These are phyloP conservation scores for Mycena sp. DNA, from an alignment of 1,284 basidiomycete species.

Conservation along the genomic window DNA sequence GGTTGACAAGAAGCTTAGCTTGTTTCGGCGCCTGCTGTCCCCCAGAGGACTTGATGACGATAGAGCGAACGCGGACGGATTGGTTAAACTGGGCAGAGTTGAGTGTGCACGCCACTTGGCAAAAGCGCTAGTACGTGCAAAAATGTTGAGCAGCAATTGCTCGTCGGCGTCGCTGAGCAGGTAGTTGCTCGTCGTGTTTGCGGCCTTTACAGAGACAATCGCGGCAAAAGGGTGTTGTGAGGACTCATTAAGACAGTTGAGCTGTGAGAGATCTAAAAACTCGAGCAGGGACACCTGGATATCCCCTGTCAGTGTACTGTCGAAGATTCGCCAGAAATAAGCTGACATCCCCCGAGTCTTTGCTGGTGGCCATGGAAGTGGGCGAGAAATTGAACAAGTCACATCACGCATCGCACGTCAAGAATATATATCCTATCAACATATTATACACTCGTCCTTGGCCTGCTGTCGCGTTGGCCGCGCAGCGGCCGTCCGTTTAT, in stretches of 20 bases:
- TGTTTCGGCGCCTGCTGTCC: conserved; percentile 67
- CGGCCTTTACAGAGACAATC: conserved; percentile 50
- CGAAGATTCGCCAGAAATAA: background rate
- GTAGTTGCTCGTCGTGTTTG: conserved; percentile 58
- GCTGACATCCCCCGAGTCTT: conserved; percentile 19
- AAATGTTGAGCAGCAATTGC: conserved; percentile 76
- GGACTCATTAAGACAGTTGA: conserved; percentile 84
- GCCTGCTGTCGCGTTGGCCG: conserved; percentile 93
- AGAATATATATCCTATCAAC: background rate
- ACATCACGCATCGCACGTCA: background rate
- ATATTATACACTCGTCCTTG: conserved; percentile 90
- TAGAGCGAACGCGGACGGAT: conserved; percentile 76
- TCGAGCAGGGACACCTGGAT: conserved; percentile 67
- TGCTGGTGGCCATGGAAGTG: conserved; percentile 9
- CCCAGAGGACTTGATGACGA: conserved; percentile 65
- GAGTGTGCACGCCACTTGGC: background rate
- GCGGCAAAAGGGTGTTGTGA: conserved; percentile 59
- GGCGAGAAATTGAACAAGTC: background rate
- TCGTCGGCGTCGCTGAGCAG: conserved; percentile 86
- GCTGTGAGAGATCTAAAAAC: conserved; percentile 65
- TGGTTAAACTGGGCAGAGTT: conserved; percentile 75
- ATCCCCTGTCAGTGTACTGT: background rate
- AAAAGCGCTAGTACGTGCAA: conserved; percentile 54
- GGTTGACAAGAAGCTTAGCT: conserved; percentile 78
- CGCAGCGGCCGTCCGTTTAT: conserved; percentile 69